Evolutionary conservation across 371 early-diverging fungal species (phyloP), one percentile per base, ranked within the genome.

Genomic region (Syncephalastrum contaminatum): DNA sequence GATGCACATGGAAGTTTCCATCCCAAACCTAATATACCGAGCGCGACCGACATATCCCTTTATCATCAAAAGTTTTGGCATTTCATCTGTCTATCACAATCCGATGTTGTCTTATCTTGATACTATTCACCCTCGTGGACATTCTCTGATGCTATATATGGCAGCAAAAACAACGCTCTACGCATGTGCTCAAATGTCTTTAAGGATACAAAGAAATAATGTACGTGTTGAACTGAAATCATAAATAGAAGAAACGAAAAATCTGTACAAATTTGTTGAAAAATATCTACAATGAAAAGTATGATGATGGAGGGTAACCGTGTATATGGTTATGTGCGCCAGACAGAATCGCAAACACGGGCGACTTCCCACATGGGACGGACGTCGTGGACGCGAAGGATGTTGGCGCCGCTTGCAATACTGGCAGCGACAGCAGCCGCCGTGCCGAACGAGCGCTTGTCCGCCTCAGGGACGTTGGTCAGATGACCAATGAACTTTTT

Each of bases 321-420:
- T 25, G 4, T 25, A n/a, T 25, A 27, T 48, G 20, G 20, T 6
- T 44, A 25, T 25, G 16, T 42, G 27, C 59, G 67, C 78, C 78
- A 92, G 22, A 93, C 83, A 16, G 80, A 76, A 70, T 97, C 97
- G 15, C 94, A 83, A 3, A 97, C 90, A 61, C 82, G 81, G 45
- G 88, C 82, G 0, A 95, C 94, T 65, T 97, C 94, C 51, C 78
- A 70, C 88, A 96, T 94, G 58, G 92, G 92, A 18, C 84, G 84
- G 18, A 98, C 93, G 70, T 98, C 97, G 66, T 98, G 99, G 0
- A 98, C 94, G 22, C 99, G 77, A 19, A 98, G 61, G 41, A 98
- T 86, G 51, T 82, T 75, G 0, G 94, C 93, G 16, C 93, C 94
- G 8, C 90, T 92, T 16, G 91, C 90, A 24, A 98, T 83, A 36